These are phyloP conservation scores for Tylopilus intermedius DNA, from an alignment of 768 basidiomycete genomes.

Conservation along the genomic window DNA sequence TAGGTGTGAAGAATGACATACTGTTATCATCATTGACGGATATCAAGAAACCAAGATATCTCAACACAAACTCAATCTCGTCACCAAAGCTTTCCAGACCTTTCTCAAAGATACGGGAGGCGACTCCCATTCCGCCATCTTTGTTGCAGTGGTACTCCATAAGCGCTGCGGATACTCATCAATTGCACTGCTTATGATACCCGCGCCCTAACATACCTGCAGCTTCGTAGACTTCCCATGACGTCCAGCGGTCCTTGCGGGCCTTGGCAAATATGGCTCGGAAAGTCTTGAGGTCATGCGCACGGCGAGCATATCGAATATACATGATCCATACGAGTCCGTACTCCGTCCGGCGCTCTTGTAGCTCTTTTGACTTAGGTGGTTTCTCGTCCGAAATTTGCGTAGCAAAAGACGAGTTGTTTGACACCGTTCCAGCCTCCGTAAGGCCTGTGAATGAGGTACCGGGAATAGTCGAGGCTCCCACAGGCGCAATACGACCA, in stretches of 20 bases:
- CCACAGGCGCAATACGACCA: conserved; percentile 24
- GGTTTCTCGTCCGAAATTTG: conserved; percentile 52
- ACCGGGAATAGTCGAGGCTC: conserved; percentile 14
- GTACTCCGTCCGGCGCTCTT: conserved; percentile 58
- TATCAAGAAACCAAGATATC: conserved; percentile 90
- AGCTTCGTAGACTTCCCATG: conserved; percentile 94
- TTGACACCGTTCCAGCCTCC: conserved; percentile 33
- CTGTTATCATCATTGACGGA: conserved; percentile 94
- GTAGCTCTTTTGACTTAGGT: conserved; percentile 50
- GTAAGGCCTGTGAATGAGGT: conserved; percentile 12
- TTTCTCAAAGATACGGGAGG: conserved; percentile 89
- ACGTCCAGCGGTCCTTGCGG: conserved; percentile 65
- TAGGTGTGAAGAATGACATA: conserved; percentile 36
- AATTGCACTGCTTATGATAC: conserved; percentile 3
- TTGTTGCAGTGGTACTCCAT: conserved; percentile 93
- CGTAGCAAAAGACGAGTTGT: conserved; percentile 45
- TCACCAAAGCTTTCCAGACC: conserved; percentile 81
- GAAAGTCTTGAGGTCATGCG: conserved; percentile 80
- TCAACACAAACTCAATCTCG: conserved; percentile 79
- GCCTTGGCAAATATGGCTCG: conserved; percentile 78
- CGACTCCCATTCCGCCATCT: conserved; percentile 64
- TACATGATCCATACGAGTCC: conserved; percentile 83
- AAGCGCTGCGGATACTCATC: conserved; percentile 49
- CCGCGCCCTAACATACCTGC: conserved; percentile 50
- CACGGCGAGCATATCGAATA: conserved; percentile 86